Evolutionary conservation across 768 basidiomycete genomes (phyloP).

Genomic region (Calocybe indica): DNA sequence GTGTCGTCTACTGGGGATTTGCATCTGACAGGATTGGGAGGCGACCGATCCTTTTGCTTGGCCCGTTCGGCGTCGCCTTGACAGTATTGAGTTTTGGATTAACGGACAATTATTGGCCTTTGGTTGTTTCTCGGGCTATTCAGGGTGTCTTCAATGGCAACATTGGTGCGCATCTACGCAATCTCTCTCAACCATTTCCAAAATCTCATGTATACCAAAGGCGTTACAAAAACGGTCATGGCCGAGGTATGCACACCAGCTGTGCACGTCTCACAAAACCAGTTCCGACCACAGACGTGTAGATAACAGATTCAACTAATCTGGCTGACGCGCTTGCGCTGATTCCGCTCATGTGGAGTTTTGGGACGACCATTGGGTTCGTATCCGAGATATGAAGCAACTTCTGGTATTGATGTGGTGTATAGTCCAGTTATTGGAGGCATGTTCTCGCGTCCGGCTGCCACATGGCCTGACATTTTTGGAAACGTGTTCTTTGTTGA

Average conservation of each 20-base stretch:
- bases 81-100: constrained; percentile 27
- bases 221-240: neutral
- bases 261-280: neutral
- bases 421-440: constrained; percentile 23
- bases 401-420: neutral
- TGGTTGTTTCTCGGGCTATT: constrained; percentile 20
- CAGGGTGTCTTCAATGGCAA: constrained; percentile 36
- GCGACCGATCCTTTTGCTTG: constrained; percentile 26
- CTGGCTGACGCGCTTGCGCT: constrained; percentile 14
- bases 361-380: constrained; percentile 19
- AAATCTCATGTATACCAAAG: neutral
- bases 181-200: neutral
- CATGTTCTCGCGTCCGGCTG: constrained; percentile 20
- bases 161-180: constrained; percentile 17
- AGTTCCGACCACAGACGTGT: neutral
- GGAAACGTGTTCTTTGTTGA: constrained; percentile 18
- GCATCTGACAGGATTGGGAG: constrained; percentile 31
- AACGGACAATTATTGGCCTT: constrained; percentile 21
- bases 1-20: constrained; percentile 26
- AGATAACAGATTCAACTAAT: constrained; percentile 14
- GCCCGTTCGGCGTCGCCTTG: constrained; percentile 22
- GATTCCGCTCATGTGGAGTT: constrained; percentile 20
- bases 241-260: neutral
- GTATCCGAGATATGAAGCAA: neutral
- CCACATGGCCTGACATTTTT: constrained; percentile 19